Conservation (phyloP, 768 basidiomycete genomes). For the Mrakia gelida region DNA sequence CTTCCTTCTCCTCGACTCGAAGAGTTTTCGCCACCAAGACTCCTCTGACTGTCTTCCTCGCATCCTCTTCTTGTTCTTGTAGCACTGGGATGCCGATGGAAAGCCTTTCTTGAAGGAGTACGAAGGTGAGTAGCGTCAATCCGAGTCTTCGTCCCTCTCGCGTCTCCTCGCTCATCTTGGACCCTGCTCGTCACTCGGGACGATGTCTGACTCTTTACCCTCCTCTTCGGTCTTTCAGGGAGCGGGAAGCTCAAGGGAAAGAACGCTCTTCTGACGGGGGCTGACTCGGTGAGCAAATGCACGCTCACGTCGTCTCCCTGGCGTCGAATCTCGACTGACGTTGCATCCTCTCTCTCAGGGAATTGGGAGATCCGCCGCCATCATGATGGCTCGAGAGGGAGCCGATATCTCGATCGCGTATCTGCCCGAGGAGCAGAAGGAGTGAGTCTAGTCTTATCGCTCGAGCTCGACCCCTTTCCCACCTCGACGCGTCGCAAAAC, state of each 20-base stretch:
- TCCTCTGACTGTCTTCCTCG: not conserved
- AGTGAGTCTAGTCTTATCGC: constrained; percentile 41
- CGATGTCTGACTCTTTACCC: not conserved
- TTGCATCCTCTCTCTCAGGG: constrained; percentile 21
- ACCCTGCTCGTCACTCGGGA: not conserved
- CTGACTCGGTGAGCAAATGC: constrained; percentile 19
- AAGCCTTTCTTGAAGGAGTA: constrained; percentile 46
- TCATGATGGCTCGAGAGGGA: constrained; percentile 48
- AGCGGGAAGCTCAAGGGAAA: constrained; percentile 43
- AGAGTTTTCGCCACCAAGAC: not conserved
- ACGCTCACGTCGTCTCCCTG: not conserved
- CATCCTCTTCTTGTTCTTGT: not conserved
- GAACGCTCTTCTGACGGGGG: constrained; percentile 42
- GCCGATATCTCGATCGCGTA: constrained; percentile 50
- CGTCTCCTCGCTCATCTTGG: too few species aligned
- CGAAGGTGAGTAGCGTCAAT: constrained; percentile 43
- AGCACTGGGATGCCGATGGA: constrained; percentile 25
- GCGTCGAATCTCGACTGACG: not conserved
- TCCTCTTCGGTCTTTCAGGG: not conserved
- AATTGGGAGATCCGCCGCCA: constrained; percentile 34
- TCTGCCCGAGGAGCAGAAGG: constrained; percentile 56
- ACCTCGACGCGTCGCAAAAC: not conserved
- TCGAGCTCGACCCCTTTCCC: not conserved
- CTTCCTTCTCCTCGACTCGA: not conserved
- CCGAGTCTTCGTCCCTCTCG: not conserved